Base-by-base conservation (phyloP, 768 basidiomycete genomes). In the Mrakia blollopis region DNA sequence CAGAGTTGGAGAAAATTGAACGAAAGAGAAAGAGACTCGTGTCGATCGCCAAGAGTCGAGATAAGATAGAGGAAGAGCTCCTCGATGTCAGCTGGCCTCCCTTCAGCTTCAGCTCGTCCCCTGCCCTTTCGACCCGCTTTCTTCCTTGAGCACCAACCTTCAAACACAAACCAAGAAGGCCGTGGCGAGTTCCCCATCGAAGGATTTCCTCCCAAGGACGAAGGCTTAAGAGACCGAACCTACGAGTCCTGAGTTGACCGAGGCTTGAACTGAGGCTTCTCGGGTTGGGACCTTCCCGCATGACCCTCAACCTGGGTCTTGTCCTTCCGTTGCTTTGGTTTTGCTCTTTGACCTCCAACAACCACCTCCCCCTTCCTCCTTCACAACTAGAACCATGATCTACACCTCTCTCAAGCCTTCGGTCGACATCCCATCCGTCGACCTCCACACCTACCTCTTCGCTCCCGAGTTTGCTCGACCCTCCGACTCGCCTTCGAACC, bases 381-480 rank as follows among this genome's bases (percentile, higher is more conserved):
- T 25, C 28, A 28, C 25, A 5, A n/a, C 25, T 10, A 25, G 13
- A 28, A 71, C 6, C 69, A 72, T 54, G 35, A 72, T 72, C 71
- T 72, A 57, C 25, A 54, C 35, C 30, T 72, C 71, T 10, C 6
- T 16, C 23, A 57, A 57, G 9, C 52, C 50, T 7, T 11, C 30
- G 1, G 50, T 72, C 71, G 18, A n/a, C 32, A 52, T 72, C 32
- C 71, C 71, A 8, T 35, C 30, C 0, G 35, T 50, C 11, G 50
- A 72, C 71, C 30, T 72, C 35, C 7, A 28, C 32, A 32, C 47
- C 18, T 37, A 32, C 54, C 71, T 72, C 54, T 72, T 57, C 54
- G 28, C 52, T 10, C 35, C 35, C 52, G 21, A 13, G 30, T 60
- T 35, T 25, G 50, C 47, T 50, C 35, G 28, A 16, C 54, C 71